Conservation (phyloP, 805 yeast species). For the Candida verbasci region DNA sequence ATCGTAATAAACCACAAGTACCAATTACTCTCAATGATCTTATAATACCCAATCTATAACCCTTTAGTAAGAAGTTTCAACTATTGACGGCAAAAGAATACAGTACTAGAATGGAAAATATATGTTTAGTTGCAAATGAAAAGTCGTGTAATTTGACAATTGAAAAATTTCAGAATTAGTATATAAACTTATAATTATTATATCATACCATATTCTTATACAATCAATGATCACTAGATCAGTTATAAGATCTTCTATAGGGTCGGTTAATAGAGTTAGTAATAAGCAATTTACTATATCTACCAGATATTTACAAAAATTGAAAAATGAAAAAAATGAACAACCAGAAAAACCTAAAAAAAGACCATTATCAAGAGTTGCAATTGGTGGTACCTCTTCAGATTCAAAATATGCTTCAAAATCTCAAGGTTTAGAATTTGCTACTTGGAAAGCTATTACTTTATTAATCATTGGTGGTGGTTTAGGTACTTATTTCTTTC, state of each 20-base stretch:
- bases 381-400: conserved; percentile 57
- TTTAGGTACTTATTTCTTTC: conserved; percentile 65
- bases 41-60: too few relatives aligned
- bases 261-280: not conserved
- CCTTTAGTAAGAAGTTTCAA: too few relatives aligned
- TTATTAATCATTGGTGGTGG: conserved; percentile 68
- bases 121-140: not conserved
- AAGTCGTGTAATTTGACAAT: not conserved
- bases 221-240: not conserved
- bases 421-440: conserved; percentile 53
- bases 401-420: conserved; percentile 27
- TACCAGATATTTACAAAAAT: not conserved
- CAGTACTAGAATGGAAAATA: too few relatives aligned
- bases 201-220: not conserved
- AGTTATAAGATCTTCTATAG: conserved; percentile 1
- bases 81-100: too few relatives aligned
- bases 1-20: too few relatives aligned
- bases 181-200: too few relatives aligned
- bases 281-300: not conserved
- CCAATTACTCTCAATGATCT: too few relatives aligned
- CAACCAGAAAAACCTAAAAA: conserved; percentile 13
- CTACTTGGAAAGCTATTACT: conserved; percentile 80
- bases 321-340: not conserved
- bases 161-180: too few relatives aligned
- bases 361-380: conserved; percentile 76